Evolutionary conservation across 352 stramenopile genomes (phyloP).

Genomic region (Discostella stelligera): DNA sequence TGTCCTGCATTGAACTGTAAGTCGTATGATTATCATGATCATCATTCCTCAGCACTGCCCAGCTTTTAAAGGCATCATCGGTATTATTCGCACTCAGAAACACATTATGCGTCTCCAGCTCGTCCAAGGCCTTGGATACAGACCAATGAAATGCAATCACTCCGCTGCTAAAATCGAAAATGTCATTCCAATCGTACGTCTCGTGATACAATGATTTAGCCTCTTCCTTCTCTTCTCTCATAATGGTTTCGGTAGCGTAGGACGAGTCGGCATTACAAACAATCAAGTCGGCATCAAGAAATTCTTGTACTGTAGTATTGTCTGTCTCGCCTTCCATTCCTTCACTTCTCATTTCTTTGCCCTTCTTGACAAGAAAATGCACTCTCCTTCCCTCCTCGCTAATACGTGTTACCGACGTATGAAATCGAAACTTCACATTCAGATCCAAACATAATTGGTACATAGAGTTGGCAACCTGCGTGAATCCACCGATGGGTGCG

Average conservation of each 20-base stretch:
- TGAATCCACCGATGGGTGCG: constrained; percentile 75
- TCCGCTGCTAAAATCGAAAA: constrained; percentile 69
- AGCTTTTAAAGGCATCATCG: constrained; percentile 63
- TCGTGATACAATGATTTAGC: constrained; percentile 17
- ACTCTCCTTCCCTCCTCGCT: constrained; percentile 45
- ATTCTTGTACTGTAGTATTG: constrained; percentile 12
- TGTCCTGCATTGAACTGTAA: neutral
- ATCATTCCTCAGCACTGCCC: constrained; percentile 55
- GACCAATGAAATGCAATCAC: constrained; percentile 86
- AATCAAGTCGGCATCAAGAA: constrained; percentile 70
- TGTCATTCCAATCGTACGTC: constrained; percentile 75
- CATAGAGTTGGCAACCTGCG: constrained; percentile 60
- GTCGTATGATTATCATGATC: neutral
- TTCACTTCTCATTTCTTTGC: constrained; percentile 4
- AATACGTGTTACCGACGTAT: constrained; percentile 53
- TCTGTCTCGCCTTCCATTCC: neutral
- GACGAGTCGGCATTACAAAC: constrained; percentile 77
- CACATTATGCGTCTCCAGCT: constrained; percentile 83
- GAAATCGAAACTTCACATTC: constrained; percentile 48
- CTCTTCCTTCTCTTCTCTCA: constrained; percentile 13
- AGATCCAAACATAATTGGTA: constrained; percentile 47
- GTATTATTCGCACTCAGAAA: constrained; percentile 70
- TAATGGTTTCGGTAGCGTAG: constrained; percentile 63
- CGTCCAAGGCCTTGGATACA: constrained; percentile 52
- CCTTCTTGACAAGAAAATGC: constrained; percentile 19